A percentile compares a stretch with the other conserved stretches of the same genome.
Evolutionary conservation across 371 early-diverging fungal genomes (phyloP).

Genomic region (Chytridium lagenaria): DNA sequence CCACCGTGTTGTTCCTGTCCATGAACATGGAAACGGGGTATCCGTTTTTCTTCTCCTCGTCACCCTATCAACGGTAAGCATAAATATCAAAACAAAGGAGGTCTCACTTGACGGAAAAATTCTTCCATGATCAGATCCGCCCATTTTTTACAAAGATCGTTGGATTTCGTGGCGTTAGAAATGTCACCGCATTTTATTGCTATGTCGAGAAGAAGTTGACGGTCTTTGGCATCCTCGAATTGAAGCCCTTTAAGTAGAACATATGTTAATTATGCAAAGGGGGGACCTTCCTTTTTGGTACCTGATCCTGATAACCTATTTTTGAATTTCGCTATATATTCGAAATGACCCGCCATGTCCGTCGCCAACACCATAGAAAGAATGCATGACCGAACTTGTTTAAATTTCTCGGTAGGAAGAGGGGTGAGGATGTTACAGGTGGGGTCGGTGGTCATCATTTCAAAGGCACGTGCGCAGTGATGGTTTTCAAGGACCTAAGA

Average conservation of each 20-base stretch:
- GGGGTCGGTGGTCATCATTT: conserved; percentile 53
- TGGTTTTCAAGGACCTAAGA: conserved; percentile 83
- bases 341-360: conserved; percentile 65
- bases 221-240: conserved; percentile 39
- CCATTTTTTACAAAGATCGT: conserved; percentile 56
- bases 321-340: conserved; percentile 62
- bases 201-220: conserved; percentile 54
- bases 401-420: conserved; percentile 43
- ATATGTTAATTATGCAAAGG: no score
- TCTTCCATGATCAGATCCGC: conserved; percentile 60
- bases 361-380: conserved; percentile 56
- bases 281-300: no score
- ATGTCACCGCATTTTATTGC: conserved; percentile 66
- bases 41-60: conserved; percentile 49
- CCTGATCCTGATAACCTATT: conserved; percentile 43
- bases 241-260: conserved; percentile 23
- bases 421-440: conserved; percentile 38
- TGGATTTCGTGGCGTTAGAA: conserved; percentile 59
- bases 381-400: conserved; percentile 46
- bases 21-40: conserved; percentile 56
- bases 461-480: conserved; percentile 84
- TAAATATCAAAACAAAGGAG: neutral
- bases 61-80: conserved; percentile 38
- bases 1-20: conserved; percentile 56
- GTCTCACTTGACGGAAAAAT: conserved; percentile 46